A percentile compares a stretch with the other conserved stretches of the same genome.
phyloP scores from a whole-genome alignment of 495 filamentous ascomycete genomes.

The Penicillium arizonense region DNA sequence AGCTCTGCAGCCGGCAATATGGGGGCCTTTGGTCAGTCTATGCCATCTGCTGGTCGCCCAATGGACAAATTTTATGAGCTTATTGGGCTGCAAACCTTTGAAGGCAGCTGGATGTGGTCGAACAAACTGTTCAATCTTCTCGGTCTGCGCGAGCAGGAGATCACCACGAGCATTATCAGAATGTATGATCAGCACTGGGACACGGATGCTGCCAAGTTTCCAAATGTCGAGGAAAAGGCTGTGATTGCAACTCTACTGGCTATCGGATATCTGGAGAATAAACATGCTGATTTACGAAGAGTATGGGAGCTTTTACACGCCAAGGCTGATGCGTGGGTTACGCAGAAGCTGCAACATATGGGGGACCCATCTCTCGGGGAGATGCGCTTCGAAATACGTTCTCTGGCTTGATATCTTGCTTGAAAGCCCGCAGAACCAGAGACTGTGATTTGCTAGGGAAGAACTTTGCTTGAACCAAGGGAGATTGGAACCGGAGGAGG shows the following conservation, averaged over 20 bases:
- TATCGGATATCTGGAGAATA: conserved; percentile 46
- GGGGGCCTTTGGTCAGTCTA: no score
- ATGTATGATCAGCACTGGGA: background rate
- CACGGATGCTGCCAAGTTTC: background rate
- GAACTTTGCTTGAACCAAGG: no score
- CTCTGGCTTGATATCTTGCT: no score
- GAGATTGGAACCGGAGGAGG: no score
- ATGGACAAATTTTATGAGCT: background rate
- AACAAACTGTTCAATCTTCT: conserved; percentile 4
- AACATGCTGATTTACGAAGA: conserved; percentile 36
- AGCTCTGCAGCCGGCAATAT: no score
- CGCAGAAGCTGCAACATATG: background rate
- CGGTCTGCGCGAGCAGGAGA: background rate
- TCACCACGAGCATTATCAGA: background rate
- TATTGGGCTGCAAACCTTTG: conserved; percentile 11
- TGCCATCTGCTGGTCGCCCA: no score
- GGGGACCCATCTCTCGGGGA: no score
- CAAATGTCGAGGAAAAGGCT: background rate
- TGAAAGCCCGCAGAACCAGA: no score
- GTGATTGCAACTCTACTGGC: conserved; percentile 48
- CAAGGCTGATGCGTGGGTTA: conserved; percentile 35
- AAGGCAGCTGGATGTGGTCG: conserved; percentile 11
- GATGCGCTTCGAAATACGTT: no score
- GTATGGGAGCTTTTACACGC: conserved; percentile 52
- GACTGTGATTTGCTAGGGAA: no score